phyloP scores from a whole-genome alignment of 2,329 filamentous ascomycete genomes.

The Trichocomaceae sp. region DNA sequence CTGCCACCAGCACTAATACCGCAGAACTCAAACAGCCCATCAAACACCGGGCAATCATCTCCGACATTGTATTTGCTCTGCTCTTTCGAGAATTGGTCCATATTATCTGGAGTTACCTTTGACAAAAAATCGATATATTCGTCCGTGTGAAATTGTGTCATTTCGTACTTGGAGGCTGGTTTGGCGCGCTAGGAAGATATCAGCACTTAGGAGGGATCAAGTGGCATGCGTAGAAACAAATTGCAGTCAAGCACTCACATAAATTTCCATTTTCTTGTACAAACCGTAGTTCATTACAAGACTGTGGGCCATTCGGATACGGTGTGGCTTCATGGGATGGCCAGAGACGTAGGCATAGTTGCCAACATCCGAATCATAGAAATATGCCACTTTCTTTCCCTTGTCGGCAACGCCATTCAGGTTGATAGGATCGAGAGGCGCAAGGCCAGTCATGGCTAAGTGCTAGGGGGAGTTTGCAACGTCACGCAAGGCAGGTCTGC shows the following conservation, averaged over 20 bases:
- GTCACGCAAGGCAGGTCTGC: not conserved
- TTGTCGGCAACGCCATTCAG: constrained; percentile 45
- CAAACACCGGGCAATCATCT: constrained; percentile 59
- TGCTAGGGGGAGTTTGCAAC: too few relatives aligned
- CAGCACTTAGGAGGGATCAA: not conserved
- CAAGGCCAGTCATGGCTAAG: constrained; percentile 11
- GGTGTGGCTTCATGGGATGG: constrained; percentile 62
- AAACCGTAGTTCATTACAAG: constrained; percentile 66
- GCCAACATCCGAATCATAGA: constrained; percentile 96
- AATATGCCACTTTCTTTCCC: constrained; percentile 88
- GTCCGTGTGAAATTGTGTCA: constrained; percentile 68
- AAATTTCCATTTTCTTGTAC: constrained; percentile 69
- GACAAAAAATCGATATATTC: constrained; percentile 67
- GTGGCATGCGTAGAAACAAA: not conserved
- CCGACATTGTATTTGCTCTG: constrained; percentile 72
- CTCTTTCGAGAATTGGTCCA: constrained; percentile 87
- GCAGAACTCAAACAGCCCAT: constrained; percentile 64
- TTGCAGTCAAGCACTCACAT: constrained; percentile 41
- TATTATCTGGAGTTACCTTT: constrained; percentile 96
- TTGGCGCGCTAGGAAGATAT: constrained; percentile 60
- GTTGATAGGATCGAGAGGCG: constrained; percentile 44
- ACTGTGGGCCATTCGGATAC: constrained; percentile 60
- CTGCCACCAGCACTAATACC: constrained; percentile 63
- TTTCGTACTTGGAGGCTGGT: constrained; percentile 64
- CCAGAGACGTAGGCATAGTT: constrained; percentile 89